These are phyloP conservation scores for Epichloe typhina DNA, from an alignment of 2,329 filamentous ascomycete genomes.

Conservation along the genomic window DNA sequence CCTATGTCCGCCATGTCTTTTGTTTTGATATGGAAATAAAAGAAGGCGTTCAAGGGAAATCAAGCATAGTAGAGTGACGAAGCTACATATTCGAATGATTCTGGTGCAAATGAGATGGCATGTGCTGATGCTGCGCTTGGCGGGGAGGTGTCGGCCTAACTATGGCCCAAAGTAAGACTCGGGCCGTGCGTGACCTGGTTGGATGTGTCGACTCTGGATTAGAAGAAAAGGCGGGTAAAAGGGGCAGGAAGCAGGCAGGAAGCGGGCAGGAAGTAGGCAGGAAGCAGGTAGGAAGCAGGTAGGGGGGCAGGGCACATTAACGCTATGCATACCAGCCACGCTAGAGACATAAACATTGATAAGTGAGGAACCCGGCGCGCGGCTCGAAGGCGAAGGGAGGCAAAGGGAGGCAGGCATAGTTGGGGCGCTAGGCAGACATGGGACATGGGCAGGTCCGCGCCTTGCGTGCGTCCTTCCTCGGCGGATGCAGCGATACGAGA, in stretches of 20 bases:
- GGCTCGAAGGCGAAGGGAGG: too few species aligned
- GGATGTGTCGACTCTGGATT: not conserved
- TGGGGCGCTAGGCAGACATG: not conserved
- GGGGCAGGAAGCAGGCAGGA: not conserved
- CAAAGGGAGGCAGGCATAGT: not conserved
- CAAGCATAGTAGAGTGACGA: slow-evolving; percentile 6
- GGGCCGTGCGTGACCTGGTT: not conserved
- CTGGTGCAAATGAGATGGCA: slow-evolving; percentile 4
- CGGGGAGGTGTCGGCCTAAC: not conserved
- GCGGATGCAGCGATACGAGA: too few species aligned
- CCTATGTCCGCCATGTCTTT: not conserved
- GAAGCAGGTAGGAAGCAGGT: too few species aligned
- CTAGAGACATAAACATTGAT: too few species aligned
- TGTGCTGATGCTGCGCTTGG: slow-evolving; percentile 2
- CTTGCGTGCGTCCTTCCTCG: too few species aligned
- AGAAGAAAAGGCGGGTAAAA: not conserved
- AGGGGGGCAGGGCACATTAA: too few species aligned
- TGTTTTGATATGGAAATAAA: slow-evolving; percentile 6
- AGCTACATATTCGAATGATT: not conserved
- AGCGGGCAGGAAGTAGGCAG: not conserved
- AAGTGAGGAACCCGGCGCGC: not conserved
- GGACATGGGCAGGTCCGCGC: not conserved
- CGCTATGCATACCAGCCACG: too few species aligned
- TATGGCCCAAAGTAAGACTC: not conserved
- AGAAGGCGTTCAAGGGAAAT: slow-evolving; percentile 6